Conservation (phyloP, 2,329 filamentous ascomycete genomes). For the Penicillium sclerotiorum region DNA sequence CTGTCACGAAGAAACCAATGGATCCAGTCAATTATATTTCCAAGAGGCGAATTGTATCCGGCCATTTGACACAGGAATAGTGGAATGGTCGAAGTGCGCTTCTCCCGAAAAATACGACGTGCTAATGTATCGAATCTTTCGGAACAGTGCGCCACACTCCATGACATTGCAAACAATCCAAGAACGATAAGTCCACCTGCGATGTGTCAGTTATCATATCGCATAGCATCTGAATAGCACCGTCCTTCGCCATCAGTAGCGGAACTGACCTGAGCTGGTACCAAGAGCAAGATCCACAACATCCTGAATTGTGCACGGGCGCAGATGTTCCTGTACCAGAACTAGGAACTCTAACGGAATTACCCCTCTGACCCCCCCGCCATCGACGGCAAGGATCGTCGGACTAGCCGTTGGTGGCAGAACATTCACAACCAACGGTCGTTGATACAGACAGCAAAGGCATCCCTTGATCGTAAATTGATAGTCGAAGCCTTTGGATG, state of each 20-base stretch:
- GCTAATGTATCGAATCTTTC: conserved; percentile 12
- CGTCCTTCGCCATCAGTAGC: no score
- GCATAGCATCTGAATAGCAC: no score
- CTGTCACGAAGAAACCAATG: conserved; percentile 23
- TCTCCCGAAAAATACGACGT: conserved; percentile 16
- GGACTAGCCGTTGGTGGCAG: conserved; percentile 28
- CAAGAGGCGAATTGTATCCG: conserved; percentile 10
- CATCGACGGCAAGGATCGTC: conserved; percentile 30
- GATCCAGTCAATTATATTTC: conserved; percentile 14
- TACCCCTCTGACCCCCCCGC: conserved; percentile 25
- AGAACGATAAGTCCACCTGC: conserved; percentile 22
- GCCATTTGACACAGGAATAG: conserved; percentile 5
- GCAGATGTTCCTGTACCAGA: conserved; percentile 16
- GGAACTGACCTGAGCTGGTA: conserved; percentile 16
- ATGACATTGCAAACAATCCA: conserved; percentile 17
- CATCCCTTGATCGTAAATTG: conserved; percentile 20
- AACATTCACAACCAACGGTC: conserved; percentile 19
- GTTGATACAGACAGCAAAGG: conserved; percentile 18
- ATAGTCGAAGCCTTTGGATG: conserved; percentile 16
- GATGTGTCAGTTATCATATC: background rate
- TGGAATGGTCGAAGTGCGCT: conserved; percentile 9
- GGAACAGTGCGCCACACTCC: conserved; percentile 16
- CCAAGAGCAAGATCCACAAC: conserved; percentile 16
- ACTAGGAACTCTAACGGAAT: conserved; percentile 19
- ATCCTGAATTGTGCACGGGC: conserved; percentile 13